Percentiles rank a stretch among this genome's conserved stretches.
Conservation (phyloP, 2,329 filamentous ascomycete genomes). For the Ophiocordyceps camponoti-rufipedis region DNA sequence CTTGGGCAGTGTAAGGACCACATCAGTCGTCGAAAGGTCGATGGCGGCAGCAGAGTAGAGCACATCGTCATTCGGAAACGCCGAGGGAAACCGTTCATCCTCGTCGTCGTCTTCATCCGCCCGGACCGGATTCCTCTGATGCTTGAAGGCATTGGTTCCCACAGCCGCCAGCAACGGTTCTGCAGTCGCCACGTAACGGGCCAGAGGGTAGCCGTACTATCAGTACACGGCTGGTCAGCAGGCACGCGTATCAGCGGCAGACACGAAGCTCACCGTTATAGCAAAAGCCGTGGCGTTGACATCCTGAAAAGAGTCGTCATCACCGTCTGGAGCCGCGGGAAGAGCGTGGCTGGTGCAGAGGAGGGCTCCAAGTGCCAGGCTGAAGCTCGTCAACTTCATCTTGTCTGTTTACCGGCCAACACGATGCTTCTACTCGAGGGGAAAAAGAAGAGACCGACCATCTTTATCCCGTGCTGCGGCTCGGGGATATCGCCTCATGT, state of each 20-base stretch:
- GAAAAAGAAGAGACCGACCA: background rate
- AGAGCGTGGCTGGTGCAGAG: background rate
- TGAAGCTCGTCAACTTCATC: background rate
- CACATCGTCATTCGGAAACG: constrained; percentile 1
- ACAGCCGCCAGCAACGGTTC: background rate
- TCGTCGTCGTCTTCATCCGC: background rate
- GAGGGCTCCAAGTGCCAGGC: background rate
- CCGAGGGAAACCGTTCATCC: background rate
- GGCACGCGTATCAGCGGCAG: too few species aligned
- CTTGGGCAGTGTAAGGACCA: constrained; percentile 8
- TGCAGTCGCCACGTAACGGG: background rate
- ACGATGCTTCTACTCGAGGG: too few species aligned
- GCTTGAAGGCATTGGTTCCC: constrained; percentile 1
- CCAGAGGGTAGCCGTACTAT: constrained; percentile 2
- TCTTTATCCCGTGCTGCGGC: background rate
- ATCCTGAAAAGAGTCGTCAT: background rate
- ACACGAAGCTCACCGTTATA: background rate
- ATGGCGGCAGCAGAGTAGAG: constrained; percentile 2
- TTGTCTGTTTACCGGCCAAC: background rate
- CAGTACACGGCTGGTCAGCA: too few species aligned
- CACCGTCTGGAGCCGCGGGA: background rate
- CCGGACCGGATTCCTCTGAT: background rate
- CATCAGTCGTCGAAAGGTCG: constrained; percentile 9
- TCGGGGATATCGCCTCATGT: background rate
- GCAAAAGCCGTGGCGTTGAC: constrained; percentile 1